Percentiles rank a stretch among this genome's conserved stretches.
These are phyloP conservation scores for Piper longum DNA, from an alignment of 164 flowering plant species.

Conservation along the genomic window DNA sequence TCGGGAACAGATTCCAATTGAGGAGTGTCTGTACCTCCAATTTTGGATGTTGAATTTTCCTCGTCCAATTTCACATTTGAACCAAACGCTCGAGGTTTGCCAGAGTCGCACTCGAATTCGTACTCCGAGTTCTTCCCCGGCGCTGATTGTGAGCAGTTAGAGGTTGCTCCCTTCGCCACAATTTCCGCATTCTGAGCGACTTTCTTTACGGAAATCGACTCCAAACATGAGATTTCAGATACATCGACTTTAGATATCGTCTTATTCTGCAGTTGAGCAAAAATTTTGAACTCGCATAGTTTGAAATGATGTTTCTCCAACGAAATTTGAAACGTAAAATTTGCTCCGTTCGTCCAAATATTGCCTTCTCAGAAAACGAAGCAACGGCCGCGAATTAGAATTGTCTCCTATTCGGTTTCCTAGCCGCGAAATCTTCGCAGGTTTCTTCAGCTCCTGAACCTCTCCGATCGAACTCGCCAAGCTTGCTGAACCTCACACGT, in stretches of 20 bases:
- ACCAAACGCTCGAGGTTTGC: not conserved
- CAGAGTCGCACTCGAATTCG: conserved; percentile 12
- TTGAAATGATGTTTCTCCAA: not conserved
- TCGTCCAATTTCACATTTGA: not conserved
- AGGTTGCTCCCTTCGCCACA: conserved; percentile 9
- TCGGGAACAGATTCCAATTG: too few species aligned
- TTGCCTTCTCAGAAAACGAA: not conserved
- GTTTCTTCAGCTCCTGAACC: not conserved
- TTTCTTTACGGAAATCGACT: not conserved
- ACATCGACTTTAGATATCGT: not conserved
- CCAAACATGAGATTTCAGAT: not conserved
- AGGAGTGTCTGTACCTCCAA: not conserved
- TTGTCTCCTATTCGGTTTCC: not conserved
- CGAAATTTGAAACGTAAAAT: too few species aligned
- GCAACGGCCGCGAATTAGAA: not conserved
- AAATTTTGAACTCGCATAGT: too few species aligned
- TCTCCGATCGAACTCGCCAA: not conserved
- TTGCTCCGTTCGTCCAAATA: not conserved
- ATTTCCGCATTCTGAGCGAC: not conserved
- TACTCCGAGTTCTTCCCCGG: conserved; percentile 10
- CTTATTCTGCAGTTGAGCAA: not conserved
- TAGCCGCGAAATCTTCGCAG: not conserved
- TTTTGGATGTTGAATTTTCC: not conserved
- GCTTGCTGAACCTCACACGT: not conserved
- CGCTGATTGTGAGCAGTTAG: conserved; percentile 11